A percentile compares a stretch with the other conserved stretches of the same genome.
Conservation (phyloP, 140 eudicot genomes). For the Flaveria floridana region DNA sequence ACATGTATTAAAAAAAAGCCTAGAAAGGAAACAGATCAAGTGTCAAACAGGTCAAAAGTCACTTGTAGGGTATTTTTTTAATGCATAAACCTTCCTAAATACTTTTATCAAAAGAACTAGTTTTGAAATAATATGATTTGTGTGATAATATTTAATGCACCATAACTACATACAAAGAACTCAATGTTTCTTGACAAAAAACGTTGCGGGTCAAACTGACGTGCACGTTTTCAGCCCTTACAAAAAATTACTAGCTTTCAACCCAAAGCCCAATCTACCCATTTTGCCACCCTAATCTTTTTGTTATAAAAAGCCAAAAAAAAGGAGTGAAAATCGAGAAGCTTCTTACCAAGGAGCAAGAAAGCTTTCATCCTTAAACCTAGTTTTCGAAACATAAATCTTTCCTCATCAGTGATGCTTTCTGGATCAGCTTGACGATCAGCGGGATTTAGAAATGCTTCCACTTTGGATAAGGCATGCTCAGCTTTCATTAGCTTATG, state of each 20-base stretch:
- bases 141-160: background rate
- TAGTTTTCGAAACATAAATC: slow-evolving; percentile 86
- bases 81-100: background rate
- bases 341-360: slow-evolving; percentile 74
- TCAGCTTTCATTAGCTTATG: slow-evolving; percentile 69
- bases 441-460: slow-evolving; percentile 65
- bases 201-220: background rate
- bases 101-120: background rate
- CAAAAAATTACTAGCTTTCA: background rate
- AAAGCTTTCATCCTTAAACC: slow-evolving; percentile 94
- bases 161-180: background rate
- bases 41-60: background rate
- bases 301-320: background rate
- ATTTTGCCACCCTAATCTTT: background rate
- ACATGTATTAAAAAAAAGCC: background rate
- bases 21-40: background rate
- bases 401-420: slow-evolving; percentile 82
- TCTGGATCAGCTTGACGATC: slow-evolving; percentile 61
- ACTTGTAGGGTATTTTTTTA: background rate
- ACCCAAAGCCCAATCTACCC: background rate
- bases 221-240: background rate
- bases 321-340: slow-evolving; percentile 16
- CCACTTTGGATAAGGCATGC: slow-evolving; percentile 68
- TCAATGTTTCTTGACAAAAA: background rate
- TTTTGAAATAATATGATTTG: background rate